A percentile compares a stretch with the other conserved stretches of the same genome.
Evolutionary conservation across 2,329 filamentous ascomycete species (phyloP).

Genomic region (Penicillium janthinellum): DNA sequence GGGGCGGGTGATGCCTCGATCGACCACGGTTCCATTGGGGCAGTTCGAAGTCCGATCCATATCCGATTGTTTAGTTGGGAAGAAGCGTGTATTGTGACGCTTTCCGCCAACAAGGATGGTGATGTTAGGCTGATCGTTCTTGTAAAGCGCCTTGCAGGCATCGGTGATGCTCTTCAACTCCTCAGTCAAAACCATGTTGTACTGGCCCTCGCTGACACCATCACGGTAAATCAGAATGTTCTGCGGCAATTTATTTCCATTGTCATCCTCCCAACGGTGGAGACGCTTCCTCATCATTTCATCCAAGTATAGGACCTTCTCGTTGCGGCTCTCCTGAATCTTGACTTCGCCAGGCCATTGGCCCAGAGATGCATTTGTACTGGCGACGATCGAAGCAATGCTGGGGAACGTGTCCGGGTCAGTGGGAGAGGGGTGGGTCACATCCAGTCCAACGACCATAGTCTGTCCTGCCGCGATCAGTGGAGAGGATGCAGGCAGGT

Average conservation of each 20-base stretch:
- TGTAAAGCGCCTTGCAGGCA: conserved; percentile 62
- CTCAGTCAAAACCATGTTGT: conserved; percentile 61
- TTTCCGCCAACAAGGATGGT: conserved; percentile 79
- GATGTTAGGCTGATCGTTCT: conserved; percentile 57
- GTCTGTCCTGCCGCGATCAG: conserved; percentile 67
- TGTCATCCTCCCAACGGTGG: conserved; percentile 61
- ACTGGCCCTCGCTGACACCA: conserved; percentile 85
- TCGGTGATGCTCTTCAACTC: conserved; percentile 59
- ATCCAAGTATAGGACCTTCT: conserved; percentile 67
- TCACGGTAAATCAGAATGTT: conserved; percentile 85
- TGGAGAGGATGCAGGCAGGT: conserved; percentile 46
- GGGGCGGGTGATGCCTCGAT: conserved; percentile 74
- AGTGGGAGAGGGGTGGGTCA: conserved; percentile 76
- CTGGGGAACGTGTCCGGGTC: conserved; percentile 64
- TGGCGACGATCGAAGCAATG: conserved; percentile 77
- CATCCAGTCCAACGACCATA: conserved; percentile 84
- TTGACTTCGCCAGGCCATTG: conserved; percentile 75
- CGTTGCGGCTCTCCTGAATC: conserved; percentile 53
- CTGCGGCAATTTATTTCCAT: conserved; percentile 58
- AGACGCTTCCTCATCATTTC: conserved; percentile 65
- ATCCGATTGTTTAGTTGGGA: conserved; percentile 58
- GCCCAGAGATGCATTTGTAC: conserved; percentile 64
- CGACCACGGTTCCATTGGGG: conserved; percentile 74
- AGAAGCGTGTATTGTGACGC: conserved; percentile 84
- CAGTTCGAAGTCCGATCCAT: conserved; percentile 63